A percentile compares a stretch with the other conserved stretches of the same genome.
Conservation (phyloP, 2,329 filamentous ascomycete genomes). For the Didymella exigua region DNA sequence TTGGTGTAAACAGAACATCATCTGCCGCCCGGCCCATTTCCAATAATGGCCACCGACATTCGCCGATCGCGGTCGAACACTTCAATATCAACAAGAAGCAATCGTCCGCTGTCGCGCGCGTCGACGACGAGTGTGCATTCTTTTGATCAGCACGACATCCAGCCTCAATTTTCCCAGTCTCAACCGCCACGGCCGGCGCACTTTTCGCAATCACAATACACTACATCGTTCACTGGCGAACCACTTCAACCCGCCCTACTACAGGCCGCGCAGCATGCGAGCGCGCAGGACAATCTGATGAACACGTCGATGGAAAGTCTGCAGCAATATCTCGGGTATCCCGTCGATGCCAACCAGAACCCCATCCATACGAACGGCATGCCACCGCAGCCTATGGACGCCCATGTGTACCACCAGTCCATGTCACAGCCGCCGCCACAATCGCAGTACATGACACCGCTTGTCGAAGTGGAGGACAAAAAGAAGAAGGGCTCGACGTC, state of each 20-base stretch:
- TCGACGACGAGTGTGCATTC: slow-evolving; percentile 57
- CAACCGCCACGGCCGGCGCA: slow-evolving; percentile 21
- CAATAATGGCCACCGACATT: slow-evolving; percentile 45
- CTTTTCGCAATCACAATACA: slow-evolving; percentile 36
- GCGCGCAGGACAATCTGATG: slow-evolving; percentile 42
- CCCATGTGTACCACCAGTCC: slow-evolving; percentile 37
- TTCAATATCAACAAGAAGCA: slow-evolving; percentile 51
- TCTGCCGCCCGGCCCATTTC: slow-evolving; percentile 22
- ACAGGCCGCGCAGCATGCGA: slow-evolving; percentile 45
- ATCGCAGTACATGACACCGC: slow-evolving; percentile 34
- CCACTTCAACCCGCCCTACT: slow-evolving; percentile 42
- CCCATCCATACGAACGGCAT: slow-evolving; percentile 25
- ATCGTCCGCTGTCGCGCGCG: slow-evolving; percentile 54
- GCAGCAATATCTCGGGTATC: slow-evolving; percentile 42
- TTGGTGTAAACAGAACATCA: slow-evolving; percentile 42
- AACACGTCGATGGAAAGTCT: slow-evolving; percentile 41
- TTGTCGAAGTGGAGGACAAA: slow-evolving; percentile 50
- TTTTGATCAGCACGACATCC: slow-evolving; percentile 42
- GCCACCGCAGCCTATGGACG: slow-evolving; percentile 36
- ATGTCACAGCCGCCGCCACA: slow-evolving; percentile 33
- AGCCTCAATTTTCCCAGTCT: slow-evolving; percentile 27
- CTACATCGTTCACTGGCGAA: slow-evolving; percentile 34
- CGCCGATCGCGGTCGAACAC: slow-evolving; percentile 55
- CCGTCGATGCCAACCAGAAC: slow-evolving; percentile 26
- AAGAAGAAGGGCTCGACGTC: slow-evolving; percentile 64